Evolutionary conservation across 225 moss, liverwort and hornwort genomes (phyloP).

Genomic region (Pseudisothecium myosuroides): DNA sequence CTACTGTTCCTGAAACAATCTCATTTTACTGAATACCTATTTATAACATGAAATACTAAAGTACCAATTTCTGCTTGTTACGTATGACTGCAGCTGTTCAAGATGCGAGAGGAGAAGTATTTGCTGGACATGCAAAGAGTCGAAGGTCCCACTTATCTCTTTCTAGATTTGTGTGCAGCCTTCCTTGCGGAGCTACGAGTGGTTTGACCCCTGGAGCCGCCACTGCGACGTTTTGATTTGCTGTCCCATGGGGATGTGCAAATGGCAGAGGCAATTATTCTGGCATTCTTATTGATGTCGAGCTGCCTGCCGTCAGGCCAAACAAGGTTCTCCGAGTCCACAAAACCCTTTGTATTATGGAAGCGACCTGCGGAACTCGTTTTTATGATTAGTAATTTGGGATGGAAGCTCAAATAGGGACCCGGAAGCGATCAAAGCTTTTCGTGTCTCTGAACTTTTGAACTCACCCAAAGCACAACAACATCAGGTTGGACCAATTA

Average conservation of each 20-base stretch:
- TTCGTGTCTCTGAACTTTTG: constrained; percentile 10
- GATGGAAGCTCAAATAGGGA: constrained; percentile 27
- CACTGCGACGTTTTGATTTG: constrained; percentile 9
- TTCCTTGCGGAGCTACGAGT: constrained; percentile 68
- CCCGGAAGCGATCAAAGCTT: constrained; percentile 9
- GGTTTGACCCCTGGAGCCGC: constrained; percentile 22
- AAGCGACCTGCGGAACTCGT: constrained; percentile 10
- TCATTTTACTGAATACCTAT: neutral
- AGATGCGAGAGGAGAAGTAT: constrained; percentile 85
- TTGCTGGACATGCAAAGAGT: constrained; percentile 85
- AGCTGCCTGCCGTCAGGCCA: constrained; percentile 14
- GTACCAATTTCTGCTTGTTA: neutral
- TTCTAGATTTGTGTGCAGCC: constrained; percentile 73
- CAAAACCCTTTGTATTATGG: constrained; percentile 43
- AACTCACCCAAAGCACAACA: constrained; percentile 3
- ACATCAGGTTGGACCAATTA: constrained; percentile 1
- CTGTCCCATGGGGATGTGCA: constrained; percentile 14
- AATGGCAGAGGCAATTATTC: neutral
- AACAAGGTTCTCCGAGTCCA: constrained; percentile 16
- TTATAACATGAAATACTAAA: neutral
- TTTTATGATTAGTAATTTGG: constrained; percentile 42
- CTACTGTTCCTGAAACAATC: neutral
- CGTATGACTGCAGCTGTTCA: constrained; percentile 67
- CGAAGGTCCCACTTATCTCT: constrained; percentile 85
- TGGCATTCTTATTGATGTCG: neutral